These are phyloP conservation scores for Jacaranda mimosifolia DNA, from an alignment of 257 asterid genomes.

Conservation along the genomic window DNA sequence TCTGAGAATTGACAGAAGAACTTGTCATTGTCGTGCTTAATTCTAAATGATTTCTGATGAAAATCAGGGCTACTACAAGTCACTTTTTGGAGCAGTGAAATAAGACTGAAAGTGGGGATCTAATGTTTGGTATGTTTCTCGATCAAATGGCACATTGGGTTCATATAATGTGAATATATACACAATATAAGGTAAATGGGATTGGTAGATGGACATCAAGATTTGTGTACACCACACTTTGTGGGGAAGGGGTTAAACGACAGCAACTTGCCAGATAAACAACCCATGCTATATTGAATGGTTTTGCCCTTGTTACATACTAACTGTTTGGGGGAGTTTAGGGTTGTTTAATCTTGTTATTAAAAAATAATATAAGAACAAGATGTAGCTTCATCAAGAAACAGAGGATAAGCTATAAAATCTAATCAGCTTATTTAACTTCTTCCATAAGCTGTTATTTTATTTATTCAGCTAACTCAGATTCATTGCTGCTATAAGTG, in stretches of 20 bases:
- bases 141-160: slow-evolving; percentile 25
- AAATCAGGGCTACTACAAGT: slow-evolving; percentile 34
- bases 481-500: too few species aligned
- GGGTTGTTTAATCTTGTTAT: slow-evolving; percentile 16
- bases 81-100: slow-evolving; percentile 23
- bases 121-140: neutral
- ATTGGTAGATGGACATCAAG: slow-evolving; percentile 26
- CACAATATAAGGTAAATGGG: slow-evolving; percentile 15
- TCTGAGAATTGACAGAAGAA: neutral
- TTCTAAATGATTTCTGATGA: slow-evolving; percentile 50
- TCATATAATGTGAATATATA: neutral
- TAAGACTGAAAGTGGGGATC: slow-evolving; percentile 1
- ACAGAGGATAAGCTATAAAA: neutral
- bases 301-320: neutral
- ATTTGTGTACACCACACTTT: slow-evolving; percentile 29
- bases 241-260: slow-evolving; percentile 16
- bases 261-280: slow-evolving; percentile 21
- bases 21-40: slow-evolving; percentile 46
- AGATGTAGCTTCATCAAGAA: slow-evolving; percentile 8
- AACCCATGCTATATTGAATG: neutral
- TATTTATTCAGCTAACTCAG: too few species aligned
- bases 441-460: too few species aligned
- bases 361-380: too few species aligned
- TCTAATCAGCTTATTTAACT: neutral
- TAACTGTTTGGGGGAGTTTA: slow-evolving; percentile 11